Conservation (phyloP, 2,329 filamentous ascomycete species). For the Chrysoporthe cubensis region DNA sequence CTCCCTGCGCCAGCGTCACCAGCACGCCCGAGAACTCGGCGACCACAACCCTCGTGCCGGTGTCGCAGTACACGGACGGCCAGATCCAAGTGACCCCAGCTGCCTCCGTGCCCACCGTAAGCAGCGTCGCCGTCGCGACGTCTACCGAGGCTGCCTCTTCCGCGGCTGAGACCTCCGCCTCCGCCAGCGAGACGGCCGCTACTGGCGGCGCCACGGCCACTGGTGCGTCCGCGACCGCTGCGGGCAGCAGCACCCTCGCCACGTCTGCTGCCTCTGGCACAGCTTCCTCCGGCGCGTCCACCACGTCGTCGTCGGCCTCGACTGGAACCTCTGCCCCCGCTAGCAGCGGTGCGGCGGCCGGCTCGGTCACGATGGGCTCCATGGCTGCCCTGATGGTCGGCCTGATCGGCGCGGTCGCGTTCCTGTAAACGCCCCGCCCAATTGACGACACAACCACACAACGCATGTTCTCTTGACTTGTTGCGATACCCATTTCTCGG, state of each 20-base stretch:
- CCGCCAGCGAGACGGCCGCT: constrained; percentile 30
- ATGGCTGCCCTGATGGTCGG: constrained; percentile 41
- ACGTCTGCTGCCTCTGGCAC: constrained; percentile 26
- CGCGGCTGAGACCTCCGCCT: constrained; percentile 28
- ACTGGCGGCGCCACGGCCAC: constrained; percentile 14
- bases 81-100: constrained; percentile 51
- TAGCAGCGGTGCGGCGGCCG: constrained; percentile 35
- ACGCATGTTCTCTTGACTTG: neutral
- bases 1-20: constrained; percentile 47
- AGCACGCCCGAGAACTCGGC: constrained; percentile 31
- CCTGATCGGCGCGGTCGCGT: constrained; percentile 39
- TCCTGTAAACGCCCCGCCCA: constrained; percentile 37
- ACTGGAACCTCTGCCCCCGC: constrained; percentile 34
- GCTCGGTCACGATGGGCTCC: constrained; percentile 38
- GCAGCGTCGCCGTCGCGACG: constrained; percentile 31
- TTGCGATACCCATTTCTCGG: neutral
- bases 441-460: neutral
- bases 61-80: constrained; percentile 52
- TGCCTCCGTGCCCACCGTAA: constrained; percentile 31
- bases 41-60: constrained; percentile 38
- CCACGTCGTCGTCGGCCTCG: constrained; percentile 29
- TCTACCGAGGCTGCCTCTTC: constrained; percentile 29
- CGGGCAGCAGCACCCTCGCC: constrained; percentile 19
- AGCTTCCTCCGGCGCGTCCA: constrained; percentile 27
- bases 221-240: constrained; percentile 4